Conservation (phyloP, 805 yeast genomes). For the Limtongozyma cylindracea region DNA sequence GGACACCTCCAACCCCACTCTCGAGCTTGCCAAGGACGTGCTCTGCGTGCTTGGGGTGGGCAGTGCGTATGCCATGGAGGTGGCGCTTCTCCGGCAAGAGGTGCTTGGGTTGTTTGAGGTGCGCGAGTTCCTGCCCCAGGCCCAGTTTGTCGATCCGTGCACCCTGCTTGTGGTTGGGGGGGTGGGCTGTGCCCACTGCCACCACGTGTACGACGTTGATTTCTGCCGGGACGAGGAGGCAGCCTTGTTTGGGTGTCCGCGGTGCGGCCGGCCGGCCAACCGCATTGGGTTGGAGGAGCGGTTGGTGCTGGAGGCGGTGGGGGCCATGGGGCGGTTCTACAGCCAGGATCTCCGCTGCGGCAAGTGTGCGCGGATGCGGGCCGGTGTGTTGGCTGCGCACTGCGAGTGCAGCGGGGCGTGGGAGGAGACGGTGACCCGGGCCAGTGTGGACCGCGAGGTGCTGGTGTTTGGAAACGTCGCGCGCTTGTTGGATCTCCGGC, state of each 20-base stretch:
- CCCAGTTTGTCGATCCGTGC: constrained; percentile 53
- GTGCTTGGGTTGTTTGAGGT: constrained; percentile 51
- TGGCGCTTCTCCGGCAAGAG: constrained; percentile 48
- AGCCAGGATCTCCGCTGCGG: constrained; percentile 64
- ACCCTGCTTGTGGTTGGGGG: constrained; percentile 39
- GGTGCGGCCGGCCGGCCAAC: constrained; percentile 40
- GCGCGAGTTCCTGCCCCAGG: constrained; percentile 62
- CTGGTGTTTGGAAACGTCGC: constrained; percentile 33
- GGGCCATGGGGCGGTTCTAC: constrained; percentile 29
- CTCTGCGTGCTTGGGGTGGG: constrained; percentile 53
- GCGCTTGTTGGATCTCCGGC: constrained; percentile 26
- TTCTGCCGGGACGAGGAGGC: constrained; percentile 42
- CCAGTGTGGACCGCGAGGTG: constrained; percentile 17
- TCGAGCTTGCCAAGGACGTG: constrained; percentile 56
- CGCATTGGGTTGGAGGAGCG: constrained; percentile 56
- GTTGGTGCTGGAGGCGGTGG: constrained; percentile 37
- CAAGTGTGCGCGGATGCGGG: constrained; percentile 47
- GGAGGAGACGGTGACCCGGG: constrained; percentile 27
- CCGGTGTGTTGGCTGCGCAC: constrained; percentile 40
- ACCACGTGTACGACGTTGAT: constrained; percentile 50
- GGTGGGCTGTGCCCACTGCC: constrained; percentile 62
- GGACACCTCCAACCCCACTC: constrained; percentile 35
- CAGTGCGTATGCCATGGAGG: constrained; percentile 38
- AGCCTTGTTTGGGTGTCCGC: constrained; percentile 33
- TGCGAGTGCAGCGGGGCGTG: constrained; percentile 83